These are phyloP conservation scores for Coniochaeta sp. DNA, from an alignment of 2,329 filamentous ascomycete genomes.

Conservation along the genomic window DNA sequence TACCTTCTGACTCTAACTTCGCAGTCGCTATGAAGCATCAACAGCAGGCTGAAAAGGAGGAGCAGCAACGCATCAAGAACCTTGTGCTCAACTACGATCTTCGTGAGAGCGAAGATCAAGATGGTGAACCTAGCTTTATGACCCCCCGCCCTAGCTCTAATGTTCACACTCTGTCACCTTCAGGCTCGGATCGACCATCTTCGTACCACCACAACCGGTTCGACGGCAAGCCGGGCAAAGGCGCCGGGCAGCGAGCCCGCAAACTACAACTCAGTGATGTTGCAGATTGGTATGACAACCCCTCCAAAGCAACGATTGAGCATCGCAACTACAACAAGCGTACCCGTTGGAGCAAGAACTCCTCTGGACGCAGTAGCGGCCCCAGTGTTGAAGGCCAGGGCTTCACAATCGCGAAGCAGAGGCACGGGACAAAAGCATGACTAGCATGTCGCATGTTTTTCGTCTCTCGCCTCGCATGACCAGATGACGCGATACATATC, in stretches of 20 bases:
- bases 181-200: slow-evolving; percentile 42
- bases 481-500: neutral
- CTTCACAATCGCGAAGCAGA: slow-evolving; percentile 4
- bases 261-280: slow-evolving; percentile 95
- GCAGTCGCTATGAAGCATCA: slow-evolving; percentile 94
- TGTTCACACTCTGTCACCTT: slow-evolving; percentile 37
- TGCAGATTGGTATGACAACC: slow-evolving; percentile 65
- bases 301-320: neutral
- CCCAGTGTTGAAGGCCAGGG: neutral
- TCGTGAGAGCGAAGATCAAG: slow-evolving; percentile 69
- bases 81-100: slow-evolving; percentile 95
- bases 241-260: slow-evolving; percentile 71
- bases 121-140: slow-evolving; percentile 53
- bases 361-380: neutral
- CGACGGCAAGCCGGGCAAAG: slow-evolving; percentile 45
- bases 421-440: slow-evolving; percentile 13
- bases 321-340: neutral
- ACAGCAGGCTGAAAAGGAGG: slow-evolving; percentile 89
- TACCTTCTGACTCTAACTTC: slow-evolving; percentile 87
- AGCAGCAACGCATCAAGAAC: slow-evolving; percentile 97
- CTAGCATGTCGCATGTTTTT: slow-evolving; percentile 6
- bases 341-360: neutral
- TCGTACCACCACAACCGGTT: slow-evolving; percentile 46
- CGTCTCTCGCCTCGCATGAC: neutral
- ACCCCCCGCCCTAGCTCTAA: slow-evolving; percentile 37